Evolutionary conservation across 352 stramenopile species (phyloP).

Genomic region (Globisporangium splendens): DNA sequence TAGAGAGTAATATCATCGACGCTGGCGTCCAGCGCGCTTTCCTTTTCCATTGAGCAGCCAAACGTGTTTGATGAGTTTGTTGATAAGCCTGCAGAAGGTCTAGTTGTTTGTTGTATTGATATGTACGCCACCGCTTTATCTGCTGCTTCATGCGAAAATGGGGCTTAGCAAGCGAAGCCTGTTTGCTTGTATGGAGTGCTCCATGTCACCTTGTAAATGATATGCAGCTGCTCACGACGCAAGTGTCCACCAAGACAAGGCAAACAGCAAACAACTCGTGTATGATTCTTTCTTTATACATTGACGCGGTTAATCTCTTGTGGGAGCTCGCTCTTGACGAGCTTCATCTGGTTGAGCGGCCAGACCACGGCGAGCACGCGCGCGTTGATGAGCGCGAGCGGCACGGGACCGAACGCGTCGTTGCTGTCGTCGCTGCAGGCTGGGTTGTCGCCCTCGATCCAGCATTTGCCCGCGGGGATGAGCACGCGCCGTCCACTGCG

Average conservation of each 20-base stretch:
- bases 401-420: constrained; percentile 69
- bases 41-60: too few relatives aligned
- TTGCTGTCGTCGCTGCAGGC: constrained; percentile 72
- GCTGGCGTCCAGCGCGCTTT: neutral
- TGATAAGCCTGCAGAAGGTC: too few relatives aligned
- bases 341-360: constrained; percentile 61
- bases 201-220: too few relatives aligned
- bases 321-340: constrained; percentile 50
- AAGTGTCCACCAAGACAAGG: neutral
- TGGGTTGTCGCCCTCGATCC: constrained; percentile 80
- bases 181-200: too few relatives aligned
- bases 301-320: constrained; percentile 40
- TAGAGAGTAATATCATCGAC: constrained; percentile 19
- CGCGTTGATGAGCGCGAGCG: constrained; percentile 78
- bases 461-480: constrained; percentile 78
- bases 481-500: constrained; percentile 27
- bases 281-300: constrained; percentile 21
- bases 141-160: too few relatives aligned
- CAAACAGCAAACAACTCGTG: neutral
- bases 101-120: too few relatives aligned
- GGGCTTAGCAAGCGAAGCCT: too few relatives aligned
- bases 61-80: too few relatives aligned
- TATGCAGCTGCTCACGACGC: neutral
- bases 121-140: too few relatives aligned
- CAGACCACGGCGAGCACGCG: constrained; percentile 77